Evolutionary conservation across 108 stramenopile genomes (phyloP).

Genomic region (Bacterosira constricta): DNA sequence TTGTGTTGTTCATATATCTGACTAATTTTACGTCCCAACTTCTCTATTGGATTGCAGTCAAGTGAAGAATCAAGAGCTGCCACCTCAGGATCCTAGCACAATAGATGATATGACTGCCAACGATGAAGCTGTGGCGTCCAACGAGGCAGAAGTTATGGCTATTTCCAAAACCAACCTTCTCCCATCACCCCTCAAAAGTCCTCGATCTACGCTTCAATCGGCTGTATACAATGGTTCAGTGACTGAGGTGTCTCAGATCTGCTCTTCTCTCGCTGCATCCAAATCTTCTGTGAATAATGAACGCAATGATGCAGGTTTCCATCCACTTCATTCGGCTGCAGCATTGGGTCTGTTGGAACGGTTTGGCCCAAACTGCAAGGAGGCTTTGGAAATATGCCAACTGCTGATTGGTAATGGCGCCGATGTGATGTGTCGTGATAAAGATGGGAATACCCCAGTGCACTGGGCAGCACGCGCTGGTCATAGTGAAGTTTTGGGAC

Average conservation of each 20-base stretch:
- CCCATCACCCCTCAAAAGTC: constrained; percentile 21
- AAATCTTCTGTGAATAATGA: constrained; percentile 42
- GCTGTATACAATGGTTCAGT: constrained; percentile 77
- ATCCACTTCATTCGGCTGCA: constrained; percentile 74
- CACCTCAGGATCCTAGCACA: background rate
- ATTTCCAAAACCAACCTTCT: constrained; percentile 1
- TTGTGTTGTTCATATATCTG: background rate
- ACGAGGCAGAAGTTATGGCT: background rate
- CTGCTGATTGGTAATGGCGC: constrained; percentile 61
- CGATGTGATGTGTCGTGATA: constrained; percentile 61
- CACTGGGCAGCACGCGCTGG: constrained; percentile 89
- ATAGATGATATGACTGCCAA: background rate
- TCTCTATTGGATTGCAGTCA: constrained; percentile 12
- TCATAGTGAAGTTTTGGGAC: constrained; percentile 59
- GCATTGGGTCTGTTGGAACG: constrained; percentile 60
- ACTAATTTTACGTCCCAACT: background rate
- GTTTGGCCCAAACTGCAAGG: constrained; percentile 31
- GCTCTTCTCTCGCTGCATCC: constrained; percentile 26
- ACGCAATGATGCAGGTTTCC: constrained; percentile 62
- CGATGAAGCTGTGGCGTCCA: background rate
- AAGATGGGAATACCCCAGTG: constrained; percentile 72
- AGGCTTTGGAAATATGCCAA: constrained; percentile 55
- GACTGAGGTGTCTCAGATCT: constrained; percentile 45
- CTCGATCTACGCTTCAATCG: constrained; percentile 62
- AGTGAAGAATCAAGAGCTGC: constrained; percentile 11